Conservation (phyloP, 2,329 filamentous ascomycete genomes). For the Metarhizium album region DNA sequence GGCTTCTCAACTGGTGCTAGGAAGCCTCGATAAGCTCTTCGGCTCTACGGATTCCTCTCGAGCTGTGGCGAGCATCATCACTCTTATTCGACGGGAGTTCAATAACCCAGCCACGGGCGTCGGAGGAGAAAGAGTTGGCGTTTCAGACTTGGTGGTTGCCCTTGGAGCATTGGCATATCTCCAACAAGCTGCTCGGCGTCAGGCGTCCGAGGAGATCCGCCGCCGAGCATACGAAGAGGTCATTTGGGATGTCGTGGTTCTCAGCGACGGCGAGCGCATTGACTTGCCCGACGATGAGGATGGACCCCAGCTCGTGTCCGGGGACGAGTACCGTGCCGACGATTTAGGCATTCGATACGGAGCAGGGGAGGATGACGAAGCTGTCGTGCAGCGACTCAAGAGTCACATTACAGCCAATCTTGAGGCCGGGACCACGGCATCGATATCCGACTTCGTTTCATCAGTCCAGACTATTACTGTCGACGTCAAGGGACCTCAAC, state of each 20-base stretch:
- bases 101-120: slow-evolving; percentile 50
- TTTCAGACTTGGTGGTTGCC: slow-evolving; percentile 50
- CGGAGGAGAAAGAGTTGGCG: slow-evolving; percentile 47
- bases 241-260: slow-evolving; percentile 56
- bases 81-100: slow-evolving; percentile 52
- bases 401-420: slow-evolving; percentile 44
- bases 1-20: slow-evolving; percentile 45
- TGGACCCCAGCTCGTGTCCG: neutral
- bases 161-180: slow-evolving; percentile 51
- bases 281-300: slow-evolving; percentile 31
- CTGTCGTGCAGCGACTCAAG: slow-evolving; percentile 32
- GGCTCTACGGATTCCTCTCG: slow-evolving; percentile 60
- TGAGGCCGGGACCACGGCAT: slow-evolving; percentile 44
- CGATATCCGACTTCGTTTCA: slow-evolving; percentile 47
- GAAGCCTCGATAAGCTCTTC: slow-evolving; percentile 51
- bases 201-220: slow-evolving; percentile 37
- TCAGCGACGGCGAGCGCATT: slow-evolving; percentile 46
- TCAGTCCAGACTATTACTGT: slow-evolving; percentile 55
- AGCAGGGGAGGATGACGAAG: slow-evolving; percentile 27
- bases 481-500: slow-evolving; percentile 43
- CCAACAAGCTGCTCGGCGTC: slow-evolving; percentile 43
- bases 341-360: neutral
- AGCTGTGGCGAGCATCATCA: slow-evolving; percentile 56
- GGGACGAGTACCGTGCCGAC: neutral
- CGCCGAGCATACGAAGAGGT: slow-evolving; percentile 41